Evolutionary conservation across 345 rosid species (phyloP), one percentile per base, ranked within the genome.

Genomic region (Eucalyptus shirleyi): DNA sequence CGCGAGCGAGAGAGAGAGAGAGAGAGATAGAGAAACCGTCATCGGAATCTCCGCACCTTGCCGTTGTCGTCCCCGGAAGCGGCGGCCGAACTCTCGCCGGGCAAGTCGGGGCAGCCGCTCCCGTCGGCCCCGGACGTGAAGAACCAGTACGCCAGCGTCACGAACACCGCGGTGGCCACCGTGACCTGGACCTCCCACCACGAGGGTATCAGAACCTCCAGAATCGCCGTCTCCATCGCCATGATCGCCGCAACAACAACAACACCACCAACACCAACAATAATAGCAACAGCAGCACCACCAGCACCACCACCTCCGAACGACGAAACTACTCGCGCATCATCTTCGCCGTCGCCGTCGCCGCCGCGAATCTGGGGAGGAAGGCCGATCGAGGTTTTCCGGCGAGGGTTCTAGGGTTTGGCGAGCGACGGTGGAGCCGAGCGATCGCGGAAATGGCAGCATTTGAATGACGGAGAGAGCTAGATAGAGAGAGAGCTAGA

Each of bases 151-250:
- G 96, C 93, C 37, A 83, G 91, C 91, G 95, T 94, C 87, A 95
- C 91, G 89, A 95, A 95, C 26, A 92, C 67, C 40, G 97, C 93
- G 60, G 98, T 97, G 14, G 93, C 97, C 87, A 96, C 88, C 34
- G 96, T 93, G 53, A 98, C 97, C 90, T 95, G 88, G 91, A 97
- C 86, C 95, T 98, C 99, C 99, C 99, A 98, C 95, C 94, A 91
- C 9, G 99, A 96, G 60, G 98, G 99, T 72, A 97, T 86, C 91
- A 98, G 91, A 87, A 94, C 89, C 87, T 91, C 95, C 87, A 92
- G 87, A 77, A 93, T 89, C 94, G 91, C 86, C 47, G 40, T 50
- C 90, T 55, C 87, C 44, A 86, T 88, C 90, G 81, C 65, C 82
- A 87, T 80, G 69, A 86, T 67, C 85, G 21, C 50, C 88, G 60